Percentiles rank a stretch among this genome's conserved stretches.
Evolutionary conservation across 495 filamentous ascomycete genomes (phyloP).

Genomic region (Aspergillus ellipticus): DNA sequence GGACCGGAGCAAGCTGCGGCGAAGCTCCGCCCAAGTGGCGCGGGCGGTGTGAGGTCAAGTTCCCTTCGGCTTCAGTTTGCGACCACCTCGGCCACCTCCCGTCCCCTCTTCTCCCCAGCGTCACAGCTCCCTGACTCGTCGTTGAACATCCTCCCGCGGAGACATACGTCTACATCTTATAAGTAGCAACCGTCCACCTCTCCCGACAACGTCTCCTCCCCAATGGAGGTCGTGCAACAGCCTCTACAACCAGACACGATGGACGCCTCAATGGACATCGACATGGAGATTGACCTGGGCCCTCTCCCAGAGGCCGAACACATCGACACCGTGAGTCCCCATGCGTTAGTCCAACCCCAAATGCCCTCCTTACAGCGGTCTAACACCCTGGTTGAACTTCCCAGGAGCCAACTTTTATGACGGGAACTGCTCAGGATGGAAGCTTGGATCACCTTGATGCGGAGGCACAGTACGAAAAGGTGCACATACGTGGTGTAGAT

Average conservation of each 20-base stretch:
- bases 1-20: background rate
- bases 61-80: constrained; percentile 4
- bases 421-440: constrained; percentile 14
- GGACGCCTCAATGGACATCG: constrained; percentile 64
- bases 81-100: background rate
- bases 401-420: constrained; percentile 23
- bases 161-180: background rate
- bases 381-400: constrained; percentile 1
- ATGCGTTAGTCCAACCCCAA: background rate
- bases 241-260: constrained; percentile 17
- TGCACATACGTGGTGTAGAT: constrained; percentile 81
- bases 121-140: background rate
- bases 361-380: background rate
- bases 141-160: background rate
- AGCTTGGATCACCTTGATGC: constrained; percentile 25
- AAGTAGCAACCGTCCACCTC: background rate
- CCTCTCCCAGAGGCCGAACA: constrained; percentile 38
- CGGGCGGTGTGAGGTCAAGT: constrained; percentile 5
- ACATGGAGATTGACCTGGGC: constrained; percentile 70
- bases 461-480: constrained; percentile 52
- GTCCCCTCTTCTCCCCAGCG: background rate
- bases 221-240: constrained; percentile 24
- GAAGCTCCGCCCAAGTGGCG: constrained; percentile 18
- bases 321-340: constrained; percentile 31
- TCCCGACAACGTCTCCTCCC: background rate